These are phyloP conservation scores for Plenodomus lindquistii DNA, from an alignment of 2,329 filamentous ascomycete genomes.

Conservation along the genomic window DNA sequence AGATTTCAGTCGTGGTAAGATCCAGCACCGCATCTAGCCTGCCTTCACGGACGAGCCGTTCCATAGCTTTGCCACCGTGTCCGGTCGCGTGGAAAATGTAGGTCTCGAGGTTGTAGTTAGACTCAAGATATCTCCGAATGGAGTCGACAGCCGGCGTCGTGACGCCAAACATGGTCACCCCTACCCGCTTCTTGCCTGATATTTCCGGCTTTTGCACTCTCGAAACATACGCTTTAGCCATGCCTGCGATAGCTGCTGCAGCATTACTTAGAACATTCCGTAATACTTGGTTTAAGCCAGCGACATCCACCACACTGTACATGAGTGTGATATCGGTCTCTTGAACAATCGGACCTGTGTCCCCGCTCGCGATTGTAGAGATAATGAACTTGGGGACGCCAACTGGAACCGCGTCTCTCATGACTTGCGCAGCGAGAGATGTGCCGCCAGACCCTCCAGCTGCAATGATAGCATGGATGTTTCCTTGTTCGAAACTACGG, in stretches of 20 bases:
- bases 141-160: slow-evolving; percentile 67
- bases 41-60: slow-evolving; percentile 61
- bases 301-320: slow-evolving; percentile 72
- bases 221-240: slow-evolving; percentile 54
- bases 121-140: slow-evolving; percentile 55
- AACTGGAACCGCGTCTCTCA: slow-evolving; percentile 64
- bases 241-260: slow-evolving; percentile 62
- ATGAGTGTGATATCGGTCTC: slow-evolving; percentile 72
- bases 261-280: slow-evolving; percentile 64
- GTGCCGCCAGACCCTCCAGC: slow-evolving; percentile 68
- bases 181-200: slow-evolving; percentile 55
- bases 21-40: slow-evolving; percentile 69
- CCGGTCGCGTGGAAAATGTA: slow-evolving; percentile 74
- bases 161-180: slow-evolving; percentile 75
- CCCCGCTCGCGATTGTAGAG: slow-evolving; percentile 69
- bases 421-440: slow-evolving; percentile 61
- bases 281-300: slow-evolving; percentile 65
- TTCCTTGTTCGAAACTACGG: slow-evolving; percentile 41
- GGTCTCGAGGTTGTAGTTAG: slow-evolving; percentile 54
- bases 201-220: background rate
- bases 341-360: slow-evolving; percentile 66
- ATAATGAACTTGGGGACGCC: slow-evolving; percentile 73
- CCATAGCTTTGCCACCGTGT: slow-evolving; percentile 70
- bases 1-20: slow-evolving; percentile 70
- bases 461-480: slow-evolving; percentile 61